These are phyloP conservation scores for Mrakia hoshinonis DNA, from an alignment of 768 basidiomycete genomes.

Conservation along the genomic window DNA sequence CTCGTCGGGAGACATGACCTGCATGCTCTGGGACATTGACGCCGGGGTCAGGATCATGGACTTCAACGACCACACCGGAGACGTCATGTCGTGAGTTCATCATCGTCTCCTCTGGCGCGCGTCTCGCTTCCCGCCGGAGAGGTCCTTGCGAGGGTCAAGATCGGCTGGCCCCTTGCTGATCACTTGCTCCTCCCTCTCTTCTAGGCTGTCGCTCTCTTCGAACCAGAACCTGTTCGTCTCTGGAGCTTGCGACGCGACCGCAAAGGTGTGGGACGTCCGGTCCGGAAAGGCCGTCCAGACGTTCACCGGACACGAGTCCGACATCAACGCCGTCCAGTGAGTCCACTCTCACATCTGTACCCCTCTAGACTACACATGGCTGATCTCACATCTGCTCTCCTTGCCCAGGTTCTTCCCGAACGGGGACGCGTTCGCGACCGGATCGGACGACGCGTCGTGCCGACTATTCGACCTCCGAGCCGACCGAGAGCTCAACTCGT, in stretches of 20 bases:
- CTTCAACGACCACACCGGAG: slow-evolving; percentile 98
- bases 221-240: slow-evolving; percentile 96
- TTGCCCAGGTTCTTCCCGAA: slow-evolving; percentile 88
- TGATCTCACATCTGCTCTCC: slow-evolving; percentile 4
- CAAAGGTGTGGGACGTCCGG: slow-evolving; percentile 98
- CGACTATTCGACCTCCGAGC: slow-evolving; percentile 95
- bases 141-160: not conserved
- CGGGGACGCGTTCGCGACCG: slow-evolving; percentile 96
- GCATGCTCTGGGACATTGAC: slow-evolving; percentile 99
- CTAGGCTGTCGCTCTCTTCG: slow-evolving; percentile 83
- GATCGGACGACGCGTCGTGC: slow-evolving; percentile 97
- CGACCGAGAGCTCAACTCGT: slow-evolving; percentile 91
- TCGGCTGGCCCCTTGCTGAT: slow-evolving; percentile 2
- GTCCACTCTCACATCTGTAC: slow-evolving; percentile 40
- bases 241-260: slow-evolving; percentile 95
- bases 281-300: slow-evolving; percentile 96
- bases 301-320: slow-evolving; percentile 95
- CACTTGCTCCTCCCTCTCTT: not conserved
- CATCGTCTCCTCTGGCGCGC: not conserved
- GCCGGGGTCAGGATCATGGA: slow-evolving; percentile 95
- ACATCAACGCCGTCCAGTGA: slow-evolving; percentile 97
- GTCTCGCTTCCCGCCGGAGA: not conserved
- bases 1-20: slow-evolving; percentile 97
- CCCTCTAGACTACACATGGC: not conserved
- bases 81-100: slow-evolving; percentile 98